Conservation (phyloP, 768 basidiomycete genomes). For the Daedalea quercina region DNA sequence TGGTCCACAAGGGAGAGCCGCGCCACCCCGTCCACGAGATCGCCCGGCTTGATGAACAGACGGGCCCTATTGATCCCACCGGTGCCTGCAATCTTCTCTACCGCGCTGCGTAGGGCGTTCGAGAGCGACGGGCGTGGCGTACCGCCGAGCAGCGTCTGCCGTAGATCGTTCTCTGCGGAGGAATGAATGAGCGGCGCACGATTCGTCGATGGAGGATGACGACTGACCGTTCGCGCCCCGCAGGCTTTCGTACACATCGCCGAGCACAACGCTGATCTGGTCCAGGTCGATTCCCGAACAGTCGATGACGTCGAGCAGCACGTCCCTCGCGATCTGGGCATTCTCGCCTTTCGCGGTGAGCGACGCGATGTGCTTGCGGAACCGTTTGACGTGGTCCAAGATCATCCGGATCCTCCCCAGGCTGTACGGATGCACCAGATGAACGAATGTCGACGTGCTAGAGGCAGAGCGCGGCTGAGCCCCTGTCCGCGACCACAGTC, state of each 20-base stretch:
- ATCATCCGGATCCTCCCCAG: conserved; percentile 44
- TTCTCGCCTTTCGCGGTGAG: conserved; percentile 54
- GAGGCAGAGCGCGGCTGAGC: conserved; percentile 1
- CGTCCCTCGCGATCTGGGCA: conserved; percentile 55
- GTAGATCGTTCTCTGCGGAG: conserved; percentile 41
- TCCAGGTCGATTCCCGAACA: conserved; percentile 59
- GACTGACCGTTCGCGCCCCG: too few species aligned
- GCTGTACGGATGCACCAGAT: conserved; percentile 56
- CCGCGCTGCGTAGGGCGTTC: conserved; percentile 33
- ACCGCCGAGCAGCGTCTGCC: conserved; percentile 32
- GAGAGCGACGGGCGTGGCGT: conserved; percentile 29
- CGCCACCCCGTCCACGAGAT: conserved; percentile 60
- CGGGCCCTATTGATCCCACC: conserved; percentile 54
- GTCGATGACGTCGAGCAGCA: conserved; percentile 56
- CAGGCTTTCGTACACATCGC: conserved; percentile 24
- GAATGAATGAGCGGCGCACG: not conserved
- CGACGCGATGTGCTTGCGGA: conserved; percentile 45
- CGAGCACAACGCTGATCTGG: conserved; percentile 41
- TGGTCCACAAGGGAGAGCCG: conserved; percentile 32
- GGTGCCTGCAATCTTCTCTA: conserved; percentile 41
- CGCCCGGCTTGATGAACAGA: conserved; percentile 65
- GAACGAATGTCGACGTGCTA: conserved; percentile 40
- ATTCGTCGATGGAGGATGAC: not conserved
- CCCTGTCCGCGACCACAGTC: not conserved
- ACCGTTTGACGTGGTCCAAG: conserved; percentile 50